Conservation (phyloP, 192 early-diverging fungal genomes). For the Chytriomyces confervae region DNA sequence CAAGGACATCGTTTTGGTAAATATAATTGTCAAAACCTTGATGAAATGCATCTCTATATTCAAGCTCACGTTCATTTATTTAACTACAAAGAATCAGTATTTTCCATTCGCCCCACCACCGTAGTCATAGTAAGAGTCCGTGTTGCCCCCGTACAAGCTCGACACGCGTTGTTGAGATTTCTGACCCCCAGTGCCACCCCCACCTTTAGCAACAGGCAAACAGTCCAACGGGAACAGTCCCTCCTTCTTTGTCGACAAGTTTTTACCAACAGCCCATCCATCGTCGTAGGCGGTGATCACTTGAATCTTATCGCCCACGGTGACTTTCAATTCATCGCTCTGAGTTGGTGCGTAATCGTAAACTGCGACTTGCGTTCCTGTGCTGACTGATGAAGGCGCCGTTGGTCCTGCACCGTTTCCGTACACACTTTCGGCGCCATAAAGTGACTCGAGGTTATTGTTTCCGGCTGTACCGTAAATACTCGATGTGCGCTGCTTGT, state of each 20-base stretch:
- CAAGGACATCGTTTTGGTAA: neutral
- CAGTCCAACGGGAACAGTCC: conserved; percentile 25
- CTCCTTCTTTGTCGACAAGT: conserved; percentile 8
- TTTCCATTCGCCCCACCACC: too few relatives aligned
- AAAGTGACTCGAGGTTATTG: neutral
- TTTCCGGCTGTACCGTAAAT: conserved; percentile 2
- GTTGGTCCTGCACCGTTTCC: neutral
- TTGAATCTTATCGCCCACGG: conserved; percentile 21
- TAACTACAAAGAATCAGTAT: too few relatives aligned
- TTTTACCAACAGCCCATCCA: conserved; percentile 31
- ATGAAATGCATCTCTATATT: too few relatives aligned
- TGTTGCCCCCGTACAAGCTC: conserved; percentile 1
- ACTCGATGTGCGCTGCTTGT: conserved; percentile 11
- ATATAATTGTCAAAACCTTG: conserved; percentile 1
- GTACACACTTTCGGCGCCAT: neutral
- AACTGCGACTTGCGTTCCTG: neutral
- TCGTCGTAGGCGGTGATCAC: conserved; percentile 9
- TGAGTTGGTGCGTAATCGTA: conserved; percentile 19
- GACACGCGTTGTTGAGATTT: neutral
- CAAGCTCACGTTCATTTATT: too few relatives aligned
- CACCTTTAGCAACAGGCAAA: neutral
- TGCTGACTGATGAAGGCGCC: neutral
- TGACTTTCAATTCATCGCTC: conserved; percentile 10
- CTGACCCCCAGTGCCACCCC: neutral
- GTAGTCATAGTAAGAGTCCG: neutral